Percentiles rank a stretch among this genome's conserved stretches.
phyloP scores from a whole-genome alignment of 441 rosid species.

The Isatis lusitanica region DNA sequence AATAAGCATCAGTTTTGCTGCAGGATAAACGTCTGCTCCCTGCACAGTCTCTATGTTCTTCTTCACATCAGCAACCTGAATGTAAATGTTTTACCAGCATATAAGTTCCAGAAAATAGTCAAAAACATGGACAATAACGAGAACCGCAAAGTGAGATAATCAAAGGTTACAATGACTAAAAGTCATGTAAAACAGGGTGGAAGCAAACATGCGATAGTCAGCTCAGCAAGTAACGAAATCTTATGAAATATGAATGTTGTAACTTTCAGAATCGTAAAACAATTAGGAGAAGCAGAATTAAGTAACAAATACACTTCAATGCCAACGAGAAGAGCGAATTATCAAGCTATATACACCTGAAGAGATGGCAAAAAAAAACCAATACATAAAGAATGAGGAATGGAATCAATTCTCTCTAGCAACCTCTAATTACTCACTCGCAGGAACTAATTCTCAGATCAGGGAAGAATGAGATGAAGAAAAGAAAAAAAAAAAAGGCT shows the following conservation, averaged over 20 bases:
- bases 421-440: not conserved
- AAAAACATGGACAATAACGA: not conserved
- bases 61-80: conserved; percentile 74
- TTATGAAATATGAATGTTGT: not conserved
- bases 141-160: no score
- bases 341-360: not conserved
- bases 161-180: not conserved
- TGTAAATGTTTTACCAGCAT: not conserved
- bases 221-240: not conserved
- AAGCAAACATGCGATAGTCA: not conserved
- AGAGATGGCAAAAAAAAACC: not conserved
- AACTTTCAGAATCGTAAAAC: not conserved
- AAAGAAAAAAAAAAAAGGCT: not conserved
- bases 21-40: conserved; percentile 72
- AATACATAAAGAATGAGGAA: not conserved
- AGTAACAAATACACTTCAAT: not conserved
- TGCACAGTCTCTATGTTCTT: conserved; percentile 66
- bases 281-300: not conserved
- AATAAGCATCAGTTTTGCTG: conserved; percentile 76
- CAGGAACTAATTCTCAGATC: not conserved
- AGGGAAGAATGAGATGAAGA: not conserved
- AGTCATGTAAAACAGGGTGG: not conserved
- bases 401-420: not conserved
- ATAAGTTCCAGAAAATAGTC: not conserved
- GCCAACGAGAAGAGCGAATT: not conserved